Base-by-base conservation (phyloP, 1,139 yeast species). In the Taiozyma sp. region DNA sequence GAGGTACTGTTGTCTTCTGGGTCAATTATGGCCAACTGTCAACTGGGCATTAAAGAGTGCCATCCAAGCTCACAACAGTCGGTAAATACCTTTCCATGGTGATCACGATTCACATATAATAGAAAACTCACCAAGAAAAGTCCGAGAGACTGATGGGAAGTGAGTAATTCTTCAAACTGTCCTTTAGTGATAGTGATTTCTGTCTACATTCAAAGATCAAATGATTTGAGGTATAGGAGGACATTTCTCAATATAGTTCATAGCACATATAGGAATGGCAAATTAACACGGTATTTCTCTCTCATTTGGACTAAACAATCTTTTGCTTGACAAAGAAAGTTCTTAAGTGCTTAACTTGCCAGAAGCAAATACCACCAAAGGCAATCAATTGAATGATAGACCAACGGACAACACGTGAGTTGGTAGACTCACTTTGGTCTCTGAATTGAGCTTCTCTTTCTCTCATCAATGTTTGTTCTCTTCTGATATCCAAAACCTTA, bases 361-460 rank as follows among this genome's bases (percentile, higher is more conserved):
- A 86, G 39, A 79, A 73, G 59, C 92, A 83, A 16, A 85, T 79
- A 27, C 71, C 70, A 27, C 80, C 75, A 45, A 85, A 70, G 2
- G 81, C 83, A 48, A 77, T 59, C 36, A 83, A 59, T 68, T 86
- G 91, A 48, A 86, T 67, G 34, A 85, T 59, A 50, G 86, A 76
- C 89, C 90, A 85, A 64, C 77, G 70, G 48, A 83, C 78, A 19
- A 85, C 89, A 44, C 80, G 76, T 13, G 83, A 75, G 63, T 86
- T 84, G 8, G 87, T 84, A 23, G 74, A 57, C 66, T 87, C 95
- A 48, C 85, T 78, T 56, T 78, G 76, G 62, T 87, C 86, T 63
- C 95, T 73, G 68, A 86, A 87, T 44, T 65, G 65, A 12, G 81
- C 83, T 65, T 87, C 95, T 60, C 90, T 81, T 55, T 82, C 87